Evolutionary conservation across 2,329 filamentous ascomycete species (phyloP), one percentile per base, ranked within the genome.

Genomic region (Chaetothyriales sp.): DNA sequence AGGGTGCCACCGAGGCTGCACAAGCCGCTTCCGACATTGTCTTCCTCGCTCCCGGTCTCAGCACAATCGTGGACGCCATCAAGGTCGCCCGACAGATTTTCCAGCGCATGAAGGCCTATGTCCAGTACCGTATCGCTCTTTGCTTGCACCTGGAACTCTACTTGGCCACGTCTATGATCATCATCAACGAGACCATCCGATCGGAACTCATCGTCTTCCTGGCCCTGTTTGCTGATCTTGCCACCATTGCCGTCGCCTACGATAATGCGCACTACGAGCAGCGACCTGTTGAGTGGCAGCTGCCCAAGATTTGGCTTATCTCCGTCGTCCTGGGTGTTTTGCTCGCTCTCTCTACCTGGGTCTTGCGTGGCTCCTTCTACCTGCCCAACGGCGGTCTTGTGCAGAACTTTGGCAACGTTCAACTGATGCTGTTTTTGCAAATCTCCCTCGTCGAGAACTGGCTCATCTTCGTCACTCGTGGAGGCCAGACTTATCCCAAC

Each of bases 391-490:
- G 84, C 65, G 84, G 84, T 74, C 74, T 88, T 63, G 79, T 88
- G 63, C 77, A 86, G 71, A 83, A 84, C 72, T 87, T 78, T 63
- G 84, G 83, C 66, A 81, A 79, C 62, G 76, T 86, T 58, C 83
- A 88, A 71, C 82, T 84, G 63, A 82, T 87, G 54, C 75, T 94
- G 68, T 94, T 94, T 83, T 81, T 94, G 44, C 82, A 94, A 75
- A 83, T 94, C 70, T 89, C 86, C 18, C 80, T 94, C 55, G 89
- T 88, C 62, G 87, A 94, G 80, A 94, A 94, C 77, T 94, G 88
- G 88, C 80, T 94, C 54, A 94, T 94, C 73, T 94, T 94, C 78
- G 90, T 94, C 72, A 94, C 88, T 63, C 88, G 88, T 80, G 87
- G 84, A 65, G 81, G 78, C 61, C 76, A 81, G 69, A 87, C 84